phyloP scores from a whole-genome alignment of 108 stramenopile genomes.

The Cyclotella atomus region DNA sequence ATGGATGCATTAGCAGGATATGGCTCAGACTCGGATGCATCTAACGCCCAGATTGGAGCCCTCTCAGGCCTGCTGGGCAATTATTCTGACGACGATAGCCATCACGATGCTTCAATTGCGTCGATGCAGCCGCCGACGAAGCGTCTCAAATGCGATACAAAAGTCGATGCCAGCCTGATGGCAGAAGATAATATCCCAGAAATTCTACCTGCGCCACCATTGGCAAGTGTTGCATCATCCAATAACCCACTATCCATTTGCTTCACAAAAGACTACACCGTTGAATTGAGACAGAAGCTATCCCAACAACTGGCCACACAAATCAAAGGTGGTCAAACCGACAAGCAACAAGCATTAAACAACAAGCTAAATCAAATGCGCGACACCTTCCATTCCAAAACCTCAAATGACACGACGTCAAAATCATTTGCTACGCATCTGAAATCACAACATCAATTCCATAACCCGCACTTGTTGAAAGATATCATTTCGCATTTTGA shows the following conservation, averaged over 20 bases:
- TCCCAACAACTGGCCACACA: conserved; percentile 20
- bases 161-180: neutral
- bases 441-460: conserved; percentile 42
- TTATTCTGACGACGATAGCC: conserved; percentile 13
- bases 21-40: conserved; percentile 24
- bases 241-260: neutral
- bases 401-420: neutral
- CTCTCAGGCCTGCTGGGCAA: conserved; percentile 15
- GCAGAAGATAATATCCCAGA: neutral
- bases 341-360: conserved; percentile 1
- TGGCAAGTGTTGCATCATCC: neutral
- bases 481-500: conserved; percentile 40
- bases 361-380: conserved; percentile 21
- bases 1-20: conserved; percentile 38
- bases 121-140: neutral
- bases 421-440: conserved; percentile 38
- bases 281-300: conserved; percentile 16
- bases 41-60: neutral
- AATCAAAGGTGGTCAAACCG: neutral
- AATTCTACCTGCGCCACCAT: conserved; percentile 18
- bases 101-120: neutral
- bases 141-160: neutral
- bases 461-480: conserved; percentile 40
- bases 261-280: conserved; percentile 26
- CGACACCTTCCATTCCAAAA: conserved; percentile 10